These are phyloP conservation scores for Flaveria trinervia DNA, from an alignment of 129 eudicot genomes.

Conservation along the genomic window DNA sequence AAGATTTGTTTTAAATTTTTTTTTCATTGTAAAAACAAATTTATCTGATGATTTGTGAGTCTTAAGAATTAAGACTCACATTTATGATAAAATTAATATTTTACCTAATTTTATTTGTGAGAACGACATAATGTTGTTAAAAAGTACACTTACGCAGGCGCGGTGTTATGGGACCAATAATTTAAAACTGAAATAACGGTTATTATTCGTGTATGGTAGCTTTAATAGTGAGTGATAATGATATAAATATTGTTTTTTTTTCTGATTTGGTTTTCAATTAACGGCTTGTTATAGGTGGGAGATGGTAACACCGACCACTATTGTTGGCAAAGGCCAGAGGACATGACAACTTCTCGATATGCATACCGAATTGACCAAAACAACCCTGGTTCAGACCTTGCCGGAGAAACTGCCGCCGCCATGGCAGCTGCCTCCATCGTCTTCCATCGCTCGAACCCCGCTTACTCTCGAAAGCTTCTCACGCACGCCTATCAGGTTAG, in stretches of 20 bases:
- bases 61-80: not conserved
- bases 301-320: conserved; percentile 78
- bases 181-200: not conserved
- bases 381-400: conserved; percentile 79
- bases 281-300: conserved; percentile 50
- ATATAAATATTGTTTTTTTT: not conserved
- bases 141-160: conserved; percentile 8
- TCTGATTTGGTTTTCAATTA: not conserved
- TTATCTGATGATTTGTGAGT: not conserved
- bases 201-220: not conserved
- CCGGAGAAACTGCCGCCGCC: conserved; percentile 88
- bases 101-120: not conserved
- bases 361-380: conserved; percentile 63
- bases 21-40: not conserved
- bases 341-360: conserved; percentile 74
- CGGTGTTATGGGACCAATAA: not conserved
- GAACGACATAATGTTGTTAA: conserved; percentile 7
- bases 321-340: conserved; percentile 93
- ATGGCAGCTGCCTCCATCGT: conserved; percentile 74
- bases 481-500: conserved; percentile 67
- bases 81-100: not conserved
- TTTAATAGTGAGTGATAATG: not conserved
- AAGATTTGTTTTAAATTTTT: no score
- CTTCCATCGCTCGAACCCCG: conserved; percentile 59
- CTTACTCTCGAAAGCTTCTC: conserved; percentile 59